Percentiles rank a stretch among this genome's conserved stretches.
Evolutionary conservation across 805 yeast species (phyloP).

Genomic region (Ogataea sp.): DNA sequence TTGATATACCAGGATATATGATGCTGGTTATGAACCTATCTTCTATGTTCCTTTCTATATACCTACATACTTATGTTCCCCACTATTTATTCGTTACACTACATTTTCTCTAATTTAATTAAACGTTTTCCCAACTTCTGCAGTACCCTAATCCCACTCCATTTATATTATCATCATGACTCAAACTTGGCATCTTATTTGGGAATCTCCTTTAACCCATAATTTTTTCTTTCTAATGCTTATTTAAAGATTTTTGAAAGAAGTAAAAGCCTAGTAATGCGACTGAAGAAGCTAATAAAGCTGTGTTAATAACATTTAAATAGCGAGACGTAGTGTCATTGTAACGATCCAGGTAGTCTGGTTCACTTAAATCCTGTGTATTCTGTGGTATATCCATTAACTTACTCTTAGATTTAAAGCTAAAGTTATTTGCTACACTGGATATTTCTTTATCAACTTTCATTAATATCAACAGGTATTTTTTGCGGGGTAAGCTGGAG

Average conservation of each 20-base stretch:
- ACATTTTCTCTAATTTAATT: too few species aligned
- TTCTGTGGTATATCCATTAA: not conserved
- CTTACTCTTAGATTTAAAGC: not conserved
- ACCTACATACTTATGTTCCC: too few species aligned
- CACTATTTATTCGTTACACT: too few species aligned
- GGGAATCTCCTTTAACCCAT: too few species aligned
- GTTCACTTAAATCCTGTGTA: too few species aligned
- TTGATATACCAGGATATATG: constrained; percentile 46
- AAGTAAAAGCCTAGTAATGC: not conserved
- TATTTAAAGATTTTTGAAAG: not conserved
- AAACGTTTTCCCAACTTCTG: too few species aligned
- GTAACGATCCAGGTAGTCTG: not conserved
- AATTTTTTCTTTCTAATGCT: too few species aligned
- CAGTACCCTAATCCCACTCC: too few species aligned
- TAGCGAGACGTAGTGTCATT: not conserved
- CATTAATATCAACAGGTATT: not conserved
- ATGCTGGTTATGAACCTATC: too few species aligned
- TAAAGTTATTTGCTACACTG: not conserved
- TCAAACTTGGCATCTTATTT: too few species aligned
- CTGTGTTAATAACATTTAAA: not conserved
- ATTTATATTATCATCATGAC: too few species aligned
- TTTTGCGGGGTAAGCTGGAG: not conserved
- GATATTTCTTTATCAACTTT: not conserved
- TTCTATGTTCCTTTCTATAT: too few species aligned
- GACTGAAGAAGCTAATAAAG: not conserved